A percentile compares a stretch with the other conserved stretches of the same genome.
These are phyloP conservation scores for Thermothielavioides terrestris DNA, from an alignment of 495 filamentous ascomycete genomes.

Conservation along the genomic window DNA sequence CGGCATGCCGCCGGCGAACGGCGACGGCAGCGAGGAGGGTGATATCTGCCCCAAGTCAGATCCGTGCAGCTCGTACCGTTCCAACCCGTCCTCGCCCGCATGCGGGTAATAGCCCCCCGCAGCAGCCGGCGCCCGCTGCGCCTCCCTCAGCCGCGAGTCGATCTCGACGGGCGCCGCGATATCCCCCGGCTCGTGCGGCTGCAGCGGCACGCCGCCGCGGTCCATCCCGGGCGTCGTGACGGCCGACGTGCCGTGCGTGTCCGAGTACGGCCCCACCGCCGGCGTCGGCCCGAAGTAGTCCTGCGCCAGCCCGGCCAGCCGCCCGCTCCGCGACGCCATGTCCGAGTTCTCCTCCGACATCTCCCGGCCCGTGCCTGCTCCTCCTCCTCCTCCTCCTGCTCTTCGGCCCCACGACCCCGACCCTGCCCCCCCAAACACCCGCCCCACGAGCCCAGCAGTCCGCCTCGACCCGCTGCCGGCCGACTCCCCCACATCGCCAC, in stretches of 20 bases:
- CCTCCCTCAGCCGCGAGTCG: constrained; percentile 14
- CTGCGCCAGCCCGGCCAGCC: constrained; percentile 19
- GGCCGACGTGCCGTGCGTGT: constrained; percentile 10
- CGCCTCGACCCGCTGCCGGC: not conserved
- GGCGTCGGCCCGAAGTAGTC: constrained; percentile 23
- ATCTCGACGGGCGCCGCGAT: constrained; percentile 31
- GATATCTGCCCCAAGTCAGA: constrained; percentile 9
- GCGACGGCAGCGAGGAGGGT: not conserved
- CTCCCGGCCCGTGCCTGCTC: constrained; percentile 6
- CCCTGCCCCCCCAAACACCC: not conserved
- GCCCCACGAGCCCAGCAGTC: not conserved
- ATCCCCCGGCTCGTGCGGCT: constrained; percentile 24
- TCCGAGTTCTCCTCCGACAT: constrained; percentile 25
- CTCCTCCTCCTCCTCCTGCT: constrained; percentile 2
- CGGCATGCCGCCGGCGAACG: not conserved
- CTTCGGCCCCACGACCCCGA: not conserved
- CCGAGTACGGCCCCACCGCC: constrained; percentile 28
- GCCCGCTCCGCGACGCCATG: constrained; percentile 14
- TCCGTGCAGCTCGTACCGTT: constrained; percentile 24
- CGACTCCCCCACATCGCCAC: constrained; percentile 2
- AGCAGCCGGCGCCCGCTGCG: not conserved
- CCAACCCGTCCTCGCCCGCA: not conserved
- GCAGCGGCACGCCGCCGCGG: constrained; percentile 17
- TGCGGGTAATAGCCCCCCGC: not conserved
- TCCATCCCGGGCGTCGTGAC: constrained; percentile 13